Percentiles rank a stretch among this genome's conserved stretches.
Evolutionary conservation across 768 basidiomycete species (phyloP).

Genomic region (Pulveroboletus sp.): DNA sequence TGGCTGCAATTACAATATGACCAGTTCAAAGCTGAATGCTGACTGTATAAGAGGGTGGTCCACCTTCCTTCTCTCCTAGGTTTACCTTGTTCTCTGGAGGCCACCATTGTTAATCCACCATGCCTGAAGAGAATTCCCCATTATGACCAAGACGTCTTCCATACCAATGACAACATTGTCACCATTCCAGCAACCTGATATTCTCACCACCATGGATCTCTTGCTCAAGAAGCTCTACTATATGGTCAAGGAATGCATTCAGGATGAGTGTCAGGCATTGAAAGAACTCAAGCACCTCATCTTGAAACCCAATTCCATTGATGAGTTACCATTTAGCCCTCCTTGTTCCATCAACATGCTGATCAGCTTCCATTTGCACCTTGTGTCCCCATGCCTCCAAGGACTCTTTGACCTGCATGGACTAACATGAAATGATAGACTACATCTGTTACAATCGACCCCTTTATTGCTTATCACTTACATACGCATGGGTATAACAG

Average conservation of each 20-base stretch:
- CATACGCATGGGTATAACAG: no score
- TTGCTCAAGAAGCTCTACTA: constrained; percentile 23
- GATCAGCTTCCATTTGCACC: constrained; percentile 6
- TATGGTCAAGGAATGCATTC: constrained; percentile 22
- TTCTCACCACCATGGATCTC: constrained; percentile 30
- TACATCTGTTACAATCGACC: no score
- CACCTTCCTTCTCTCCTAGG: background rate
- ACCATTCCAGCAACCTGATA: constrained; percentile 11
- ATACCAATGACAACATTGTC: background rate
- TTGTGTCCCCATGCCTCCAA: constrained; percentile 27
- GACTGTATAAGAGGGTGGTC: constrained; percentile 14
- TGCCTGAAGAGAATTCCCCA: constrained; percentile 19
- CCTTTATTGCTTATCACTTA: no score
- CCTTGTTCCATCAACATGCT: constrained; percentile 24
- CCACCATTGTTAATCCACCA: background rate
- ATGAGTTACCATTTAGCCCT: constrained; percentile 15
- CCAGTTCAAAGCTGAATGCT: no score
- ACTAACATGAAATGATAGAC: no score
- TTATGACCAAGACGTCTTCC: background rate
- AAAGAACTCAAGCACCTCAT: constrained; percentile 25
- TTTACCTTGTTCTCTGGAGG: background rate
- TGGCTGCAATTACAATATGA: no score
- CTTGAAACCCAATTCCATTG: constrained; percentile 5
- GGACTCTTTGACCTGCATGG: constrained; percentile 30
- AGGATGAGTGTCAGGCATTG: constrained; percentile 17